Base-by-base conservation (phyloP, 495 filamentous ascomycete species). In the Aspergillus nanangensis region DNA sequence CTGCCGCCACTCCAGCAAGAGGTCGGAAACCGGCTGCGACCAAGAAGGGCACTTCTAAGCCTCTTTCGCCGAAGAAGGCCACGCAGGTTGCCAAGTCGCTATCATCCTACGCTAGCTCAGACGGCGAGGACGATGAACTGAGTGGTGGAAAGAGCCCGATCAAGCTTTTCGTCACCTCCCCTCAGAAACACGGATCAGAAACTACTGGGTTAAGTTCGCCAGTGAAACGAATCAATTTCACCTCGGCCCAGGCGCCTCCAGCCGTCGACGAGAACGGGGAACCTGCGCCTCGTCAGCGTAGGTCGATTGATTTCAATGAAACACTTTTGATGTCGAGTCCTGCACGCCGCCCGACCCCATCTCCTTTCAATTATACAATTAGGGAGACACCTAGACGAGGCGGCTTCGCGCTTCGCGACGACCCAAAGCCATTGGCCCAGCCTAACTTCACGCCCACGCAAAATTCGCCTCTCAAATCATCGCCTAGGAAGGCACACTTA, bases 31-130 rank as follows among this genome's bases (percentile, higher is more conserved):
- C 66, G 25, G 62, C 64, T 11, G 48, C 60, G 25, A 45, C 58
- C 4, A 66, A 67, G 38, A 66, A 70, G 31, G 55, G 39, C 29
- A 47, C 44, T 0, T 25, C 51, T 15, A 61, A 72, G 41, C 75
- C 75, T 20, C 53, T 80, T n/a, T 79, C 77, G 5, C 77, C 77
- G 5, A 79, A 80, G 61, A 80, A 79, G 52, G 61, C 66, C 22
- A 75, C 63, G 33, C 77, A 80, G 45, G 63, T 79, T 21, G 67
- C 74, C 19, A 77, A 76, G 50, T 62, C 63, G 8, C 53, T 69
- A 8, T 63, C 67, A 5, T 57, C 65, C 1, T 74, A 70, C 39
- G 61, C 60, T 1, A 69, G 63, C 48, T 70, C 62, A 3, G 67
- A 73, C 47, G 66, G 62, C 3, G 75, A 77, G 35, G 77, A 79